Base-by-base conservation (phyloP, 495 filamentous ascomycete species). In the Annulohypoxylon nitens region DNA sequence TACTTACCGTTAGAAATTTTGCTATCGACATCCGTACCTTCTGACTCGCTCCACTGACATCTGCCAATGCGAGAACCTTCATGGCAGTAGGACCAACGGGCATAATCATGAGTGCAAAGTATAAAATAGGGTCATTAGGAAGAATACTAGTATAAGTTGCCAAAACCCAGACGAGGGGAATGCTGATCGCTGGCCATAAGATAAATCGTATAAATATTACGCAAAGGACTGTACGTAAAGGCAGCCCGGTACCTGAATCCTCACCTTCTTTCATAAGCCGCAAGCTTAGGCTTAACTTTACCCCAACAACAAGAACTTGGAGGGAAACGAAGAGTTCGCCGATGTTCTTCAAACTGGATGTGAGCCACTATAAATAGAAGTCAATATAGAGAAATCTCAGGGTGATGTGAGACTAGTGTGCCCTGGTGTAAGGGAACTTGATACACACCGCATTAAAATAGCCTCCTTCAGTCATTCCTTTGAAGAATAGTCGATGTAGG, bases 21-120 rank as follows among this genome's bases (percentile, higher is more conserved):
- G 90, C 88, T 80, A 94, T 91, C 30, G 85, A 84, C 81, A 91
- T 87, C 81, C 93, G 92, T 69, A 90, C 87, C 20, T 81, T 78
- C 62, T 90, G 83, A 23, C 81, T 81, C 0, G 83, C 84, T 6
- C 87, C 86, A 39, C 86, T 89, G 3, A 93, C 84, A 67, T 94
- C 91, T 2, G 91, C 85, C 59, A 93, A 78, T 1, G 89, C 88
- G 16, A 89, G 88, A 14, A 93, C 78, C 64, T 90, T 91, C 86
- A 93, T 87, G 0, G 91, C 90, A 2, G 89, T 88, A 9, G 92
- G 92, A 0, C 93, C 92, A 1, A 86, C 84, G 0, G 93, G 91
- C 89, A 94, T 93, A 23, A 93, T 75, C 90, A 93, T 93, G 85
- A 94, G 86, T 8, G 82, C 81, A 75, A 93, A 94, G 90, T 90